Conservation (phyloP, 2,329 filamentous ascomycete genomes). For the Elsinoe arachidis region DNA sequence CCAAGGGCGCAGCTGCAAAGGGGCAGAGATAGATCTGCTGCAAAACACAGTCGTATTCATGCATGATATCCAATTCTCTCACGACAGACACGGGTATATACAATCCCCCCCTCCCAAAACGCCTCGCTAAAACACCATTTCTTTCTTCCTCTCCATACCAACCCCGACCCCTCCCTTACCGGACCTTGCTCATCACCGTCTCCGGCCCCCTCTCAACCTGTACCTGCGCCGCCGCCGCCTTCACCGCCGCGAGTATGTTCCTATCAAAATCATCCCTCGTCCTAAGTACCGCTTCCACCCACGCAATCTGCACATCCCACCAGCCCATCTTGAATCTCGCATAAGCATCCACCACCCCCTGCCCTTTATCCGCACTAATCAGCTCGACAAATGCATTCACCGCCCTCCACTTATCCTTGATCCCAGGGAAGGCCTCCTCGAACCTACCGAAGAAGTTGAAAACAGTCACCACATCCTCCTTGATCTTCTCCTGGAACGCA, state of each 20-base stretch:
- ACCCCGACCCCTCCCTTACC: constrained; percentile 37
- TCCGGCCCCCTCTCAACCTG: constrained; percentile 72
- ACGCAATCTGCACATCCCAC: constrained; percentile 89
- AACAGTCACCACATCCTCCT: constrained; percentile 80
- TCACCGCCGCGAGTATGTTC: constrained; percentile 77
- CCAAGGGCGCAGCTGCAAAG: neutral
- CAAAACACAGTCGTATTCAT: constrained; percentile 5
- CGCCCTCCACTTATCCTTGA: constrained; percentile 88
- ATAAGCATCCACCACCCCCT: constrained; percentile 66
- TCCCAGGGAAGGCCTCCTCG: constrained; percentile 60
- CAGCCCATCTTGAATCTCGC: constrained; percentile 75
- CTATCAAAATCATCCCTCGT: constrained; percentile 89
- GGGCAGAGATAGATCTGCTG: neutral
- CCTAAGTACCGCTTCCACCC: constrained; percentile 88
- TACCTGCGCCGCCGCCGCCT: constrained; percentile 78
- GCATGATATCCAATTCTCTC: constrained; percentile 8
- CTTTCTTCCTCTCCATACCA: neutral
- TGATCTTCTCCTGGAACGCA: constrained; percentile 85
- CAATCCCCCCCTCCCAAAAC: neutral
- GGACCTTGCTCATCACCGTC: constrained; percentile 91
- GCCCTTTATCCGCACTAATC: constrained; percentile 64
- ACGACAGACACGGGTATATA: constrained; percentile 10
- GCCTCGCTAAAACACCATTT: constrained; percentile 7
- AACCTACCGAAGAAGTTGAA: constrained; percentile 79
- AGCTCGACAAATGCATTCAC: constrained; percentile 76